These are phyloP conservation scores for Termitomyces bulborhizus DNA, from an alignment of 768 basidiomycete genomes.

Conservation along the genomic window DNA sequence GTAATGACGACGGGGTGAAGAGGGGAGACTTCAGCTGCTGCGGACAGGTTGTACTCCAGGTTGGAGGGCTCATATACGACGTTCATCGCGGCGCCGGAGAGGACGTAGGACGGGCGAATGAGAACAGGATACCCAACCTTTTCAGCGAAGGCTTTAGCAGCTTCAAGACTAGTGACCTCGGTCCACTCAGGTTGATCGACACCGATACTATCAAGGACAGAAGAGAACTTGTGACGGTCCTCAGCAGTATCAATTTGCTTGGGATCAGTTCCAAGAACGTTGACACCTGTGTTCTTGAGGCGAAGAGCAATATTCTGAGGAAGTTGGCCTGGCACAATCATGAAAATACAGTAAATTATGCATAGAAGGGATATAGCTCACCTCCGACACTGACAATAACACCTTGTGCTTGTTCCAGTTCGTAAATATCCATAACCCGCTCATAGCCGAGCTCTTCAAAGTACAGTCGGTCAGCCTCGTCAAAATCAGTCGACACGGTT, in stretches of 20 bases:
- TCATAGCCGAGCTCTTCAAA: slow-evolving; percentile 98
- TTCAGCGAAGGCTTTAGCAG: slow-evolving; percentile 87
- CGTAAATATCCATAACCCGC: slow-evolving; percentile 99
- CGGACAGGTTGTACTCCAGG: slow-evolving; percentile 92
- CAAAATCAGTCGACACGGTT: slow-evolving; percentile 98
- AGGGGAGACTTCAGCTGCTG: slow-evolving; percentile 93
- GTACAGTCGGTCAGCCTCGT: slow-evolving; percentile 98
- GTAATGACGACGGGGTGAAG: slow-evolving; percentile 97
- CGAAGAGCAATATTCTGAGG: slow-evolving; percentile 98
- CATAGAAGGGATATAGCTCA: slow-evolving; percentile 25
- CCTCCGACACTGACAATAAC: slow-evolving; percentile 97
- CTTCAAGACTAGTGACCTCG: slow-evolving; percentile 82
- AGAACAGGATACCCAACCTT: slow-evolving; percentile 94
- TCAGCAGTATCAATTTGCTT: slow-evolving; percentile 94
- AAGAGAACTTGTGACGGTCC: slow-evolving; percentile 99
- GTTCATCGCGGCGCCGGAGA: slow-evolving; percentile 99
- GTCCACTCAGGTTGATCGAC: slow-evolving; percentile 98
- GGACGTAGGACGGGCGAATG: slow-evolving; percentile 96
- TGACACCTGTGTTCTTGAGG: slow-evolving; percentile 85
- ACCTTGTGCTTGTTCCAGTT: slow-evolving; percentile 87
- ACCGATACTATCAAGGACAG: slow-evolving; percentile 88
- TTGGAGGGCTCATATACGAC: slow-evolving; percentile 90
- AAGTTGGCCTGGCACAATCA: slow-evolving; percentile 64
- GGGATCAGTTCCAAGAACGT: slow-evolving; percentile 94
- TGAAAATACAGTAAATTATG: neutral